Conservation (phyloP, 106 monocot genomes). For the Dendrobium huoshanense region DNA sequence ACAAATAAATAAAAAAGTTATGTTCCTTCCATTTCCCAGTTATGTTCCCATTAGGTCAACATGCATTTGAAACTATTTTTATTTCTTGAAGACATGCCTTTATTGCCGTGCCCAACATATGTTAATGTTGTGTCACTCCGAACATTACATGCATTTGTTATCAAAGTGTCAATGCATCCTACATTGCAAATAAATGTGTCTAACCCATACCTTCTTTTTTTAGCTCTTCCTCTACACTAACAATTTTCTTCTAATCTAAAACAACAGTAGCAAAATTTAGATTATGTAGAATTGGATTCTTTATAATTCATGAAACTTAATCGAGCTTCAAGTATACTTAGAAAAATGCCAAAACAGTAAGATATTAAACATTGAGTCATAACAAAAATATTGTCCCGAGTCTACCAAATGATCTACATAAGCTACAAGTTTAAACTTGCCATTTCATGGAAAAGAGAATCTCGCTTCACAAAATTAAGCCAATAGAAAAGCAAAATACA, state of each 20-base stretch:
- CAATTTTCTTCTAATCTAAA: not conserved
- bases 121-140: too few relatives aligned
- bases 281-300: too few relatives aligned
- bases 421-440: not conserved
- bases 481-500: not conserved
- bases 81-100: too few relatives aligned
- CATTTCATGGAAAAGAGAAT: not conserved
- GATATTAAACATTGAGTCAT: not conserved
- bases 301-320: not conserved
- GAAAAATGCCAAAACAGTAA: not conserved
- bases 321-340: not conserved
- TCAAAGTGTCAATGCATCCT: too few relatives aligned
- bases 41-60: too few relatives aligned
- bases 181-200: not conserved
- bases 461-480: not conserved
- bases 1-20: too few relatives aligned
- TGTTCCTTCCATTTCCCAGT: too few relatives aligned
- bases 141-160: too few relatives aligned
- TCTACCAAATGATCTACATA: not conserved
- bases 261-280: too few relatives aligned
- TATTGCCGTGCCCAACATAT: too few relatives aligned
- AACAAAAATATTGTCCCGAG: not conserved
- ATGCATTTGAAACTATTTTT: too few relatives aligned
- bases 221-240: not conserved
- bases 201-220: not conserved